Base-by-base conservation (phyloP, 2,329 filamentous ascomycete species). In the Xylaria sp. region DNA sequence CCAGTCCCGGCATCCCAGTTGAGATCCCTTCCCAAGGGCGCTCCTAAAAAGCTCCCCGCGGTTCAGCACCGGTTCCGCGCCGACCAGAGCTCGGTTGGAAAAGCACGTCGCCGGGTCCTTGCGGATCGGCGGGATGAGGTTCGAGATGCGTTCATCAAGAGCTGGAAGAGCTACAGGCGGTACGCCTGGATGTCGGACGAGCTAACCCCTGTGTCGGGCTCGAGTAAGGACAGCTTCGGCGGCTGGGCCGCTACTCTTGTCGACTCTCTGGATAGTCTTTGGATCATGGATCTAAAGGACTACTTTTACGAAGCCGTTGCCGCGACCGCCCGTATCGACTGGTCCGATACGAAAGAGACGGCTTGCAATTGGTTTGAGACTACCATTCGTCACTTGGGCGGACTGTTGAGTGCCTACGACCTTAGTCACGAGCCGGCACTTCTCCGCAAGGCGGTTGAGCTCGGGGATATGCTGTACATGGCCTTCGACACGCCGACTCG, bases 181-280 rank as follows among this genome's bases (percentile, higher is more conserved):
- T 75, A 82, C 69, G 84, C 84, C 0, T 86, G 84, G 84, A 73
- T 82, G 70, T 80, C 81, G 53, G 84, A 86, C 66, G 84, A 85
- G 71, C 72, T 86, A 21, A 76, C 78, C 64, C 84, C 84, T n/a
- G 73, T 85, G 12, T 80, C 81, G 45, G 82, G 81, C 48, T 74
- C 76, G n/a, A 81, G 73, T 51, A 79, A 76, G 21, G 81, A 84
- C 66, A 74, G 76, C 11, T 85, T 85, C 71, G 82, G 81, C 5
- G 82, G 81, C 27, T 86, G 85, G 79, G 83, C 81, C 14, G 85
- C 85, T 11, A 86, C 85, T 0, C 74, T 88, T 32, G 82, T 88
- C 11, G 85, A 87, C 73, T 76, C 83, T 0, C 77, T 88, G 34
- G 85, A 87, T 71, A 84, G 80, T 21, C 78, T 87, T 0, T 81